A percentile compares a stretch with the other conserved stretches of the same genome.
Evolutionary conservation across 345 rosid species (phyloP).

Genomic region (Nephelium lappaceum): DNA sequence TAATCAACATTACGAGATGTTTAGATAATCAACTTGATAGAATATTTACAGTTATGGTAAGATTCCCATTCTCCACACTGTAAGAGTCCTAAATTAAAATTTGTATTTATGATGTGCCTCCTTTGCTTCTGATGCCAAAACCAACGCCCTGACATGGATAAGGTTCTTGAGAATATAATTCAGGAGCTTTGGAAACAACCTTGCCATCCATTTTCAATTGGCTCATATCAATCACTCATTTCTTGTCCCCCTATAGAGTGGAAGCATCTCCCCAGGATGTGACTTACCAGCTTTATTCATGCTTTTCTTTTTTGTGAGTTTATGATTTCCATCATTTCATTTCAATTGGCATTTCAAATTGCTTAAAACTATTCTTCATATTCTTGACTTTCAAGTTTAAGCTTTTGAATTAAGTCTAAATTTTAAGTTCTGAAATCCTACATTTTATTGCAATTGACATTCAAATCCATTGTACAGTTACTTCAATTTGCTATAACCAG

Average conservation of each 20-base stretch:
- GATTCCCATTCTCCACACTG: background rate
- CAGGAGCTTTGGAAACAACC: constrained; percentile 2
- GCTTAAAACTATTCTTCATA: background rate
- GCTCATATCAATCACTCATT: background rate
- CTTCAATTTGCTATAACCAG: too few relatives aligned
- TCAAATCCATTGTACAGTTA: too few relatives aligned
- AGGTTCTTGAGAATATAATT: background rate
- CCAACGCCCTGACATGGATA: background rate
- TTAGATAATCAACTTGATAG: background rate
- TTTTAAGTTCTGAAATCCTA: too few relatives aligned
- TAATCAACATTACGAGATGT: background rate
- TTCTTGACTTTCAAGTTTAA: too few relatives aligned
- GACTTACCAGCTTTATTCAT: too few relatives aligned
- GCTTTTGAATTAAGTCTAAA: too few relatives aligned
- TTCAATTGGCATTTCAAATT: too few relatives aligned
- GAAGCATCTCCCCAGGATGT: too few relatives aligned
- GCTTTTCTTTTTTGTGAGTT: too few relatives aligned
- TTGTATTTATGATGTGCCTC: background rate
- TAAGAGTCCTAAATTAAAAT: too few relatives aligned
- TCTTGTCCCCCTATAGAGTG: background rate
- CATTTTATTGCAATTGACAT: too few relatives aligned
- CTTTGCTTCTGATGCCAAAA: background rate
- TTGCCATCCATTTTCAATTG: constrained; percentile 19
- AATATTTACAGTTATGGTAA: background rate
- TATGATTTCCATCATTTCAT: too few relatives aligned